These are phyloP conservation scores for Microbotryomycetes sp. DNA, from an alignment of 1,284 basidiomycete species.

Conservation along the genomic window DNA sequence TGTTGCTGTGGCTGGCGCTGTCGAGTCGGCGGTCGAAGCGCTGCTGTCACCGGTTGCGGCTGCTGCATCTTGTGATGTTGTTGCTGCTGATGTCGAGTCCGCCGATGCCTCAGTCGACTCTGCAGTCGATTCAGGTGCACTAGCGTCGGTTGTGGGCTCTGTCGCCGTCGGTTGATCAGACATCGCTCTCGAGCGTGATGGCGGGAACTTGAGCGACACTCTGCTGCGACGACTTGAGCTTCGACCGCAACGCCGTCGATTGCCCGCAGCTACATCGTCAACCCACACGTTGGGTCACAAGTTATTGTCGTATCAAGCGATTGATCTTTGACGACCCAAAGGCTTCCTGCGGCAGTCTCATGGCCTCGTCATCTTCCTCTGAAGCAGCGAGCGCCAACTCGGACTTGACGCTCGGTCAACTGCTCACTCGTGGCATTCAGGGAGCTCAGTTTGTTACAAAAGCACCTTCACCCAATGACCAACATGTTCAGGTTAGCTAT, in stretches of 20 bases:
- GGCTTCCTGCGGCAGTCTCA: too few species aligned
- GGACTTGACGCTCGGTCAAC: slow-evolving; percentile 29
- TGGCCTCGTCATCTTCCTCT: too few species aligned
- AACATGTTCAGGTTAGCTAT: slow-evolving; percentile 10
- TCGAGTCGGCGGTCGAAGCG: slow-evolving; percentile 4
- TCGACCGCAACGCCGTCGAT: background rate
- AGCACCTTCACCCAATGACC: slow-evolving; percentile 21
- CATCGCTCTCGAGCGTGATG: slow-evolving; percentile 7
- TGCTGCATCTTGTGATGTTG: background rate
- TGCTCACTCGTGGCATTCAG: slow-evolving; percentile 21
- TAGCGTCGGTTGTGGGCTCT: slow-evolving; percentile 5
- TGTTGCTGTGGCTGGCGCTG: slow-evolving; percentile 4
- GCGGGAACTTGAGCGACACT: too few species aligned
- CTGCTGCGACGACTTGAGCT: too few species aligned
- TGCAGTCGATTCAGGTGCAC: background rate
- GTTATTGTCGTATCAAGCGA: too few species aligned
- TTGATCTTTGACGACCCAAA: too few species aligned
- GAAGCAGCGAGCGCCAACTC: background rate
- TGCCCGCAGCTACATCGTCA: background rate
- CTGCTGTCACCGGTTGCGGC: background rate
- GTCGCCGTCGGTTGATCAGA: slow-evolving; percentile 4
- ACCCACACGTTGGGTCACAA: too few species aligned
- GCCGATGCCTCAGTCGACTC: slow-evolving; percentile 1
- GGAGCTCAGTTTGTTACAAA: background rate
- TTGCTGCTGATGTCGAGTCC: background rate